Evolutionary conservation across 1,139 yeast genomes (phyloP), one percentile per base, ranked within the genome.

Genomic region (Oligophagozyma castellii): DNA sequence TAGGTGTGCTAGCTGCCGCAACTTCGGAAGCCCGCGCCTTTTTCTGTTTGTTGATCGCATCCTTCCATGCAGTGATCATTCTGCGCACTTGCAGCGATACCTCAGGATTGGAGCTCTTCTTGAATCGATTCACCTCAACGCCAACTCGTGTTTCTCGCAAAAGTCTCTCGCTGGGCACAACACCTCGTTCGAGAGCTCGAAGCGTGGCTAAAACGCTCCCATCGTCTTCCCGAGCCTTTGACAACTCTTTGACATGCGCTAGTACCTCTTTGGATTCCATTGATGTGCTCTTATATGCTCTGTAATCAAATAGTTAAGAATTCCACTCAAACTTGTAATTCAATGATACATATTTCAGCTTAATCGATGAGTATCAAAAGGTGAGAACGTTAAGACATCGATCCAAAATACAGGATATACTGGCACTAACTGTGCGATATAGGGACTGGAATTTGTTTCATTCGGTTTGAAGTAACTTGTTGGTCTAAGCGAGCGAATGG

Each of bases 91-190:
- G 58, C 5, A 68, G 58, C 12, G 74, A 65, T 28, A 89, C 73
- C 36, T 76, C 80, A 14, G 64, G 44, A 50, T 79, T 81, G 14
- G 62, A 47, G 39, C 80, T 80, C 7, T 77, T 59, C 42, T 93
- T 69, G 48, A 77, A 72, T 56, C 83, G 84, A 58, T 92, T 92
- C 27, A 89, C 96, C 5, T 89, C 92, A 15, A 89, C 92, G 36
- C 98, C 98, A n/a, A 89, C 89, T 55, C 83, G 84, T n/a, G 98
- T 89, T 50, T 86, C 83, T 48, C 95, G 65, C 30, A 89, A 62
- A 24, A 86, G 64, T 49, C 74, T 71, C 51, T 89, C 96, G 1
- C 93, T 74, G 7, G 96, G 95, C 29, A 84, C 83, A 19, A 52
- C 42, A 8, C 80, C 83, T 36, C 67, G 72, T 42, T 77, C 73